Evolutionary conservation across 2,329 filamentous ascomycete species (phyloP).

Genomic region (Epichloe sibirici): DNA sequence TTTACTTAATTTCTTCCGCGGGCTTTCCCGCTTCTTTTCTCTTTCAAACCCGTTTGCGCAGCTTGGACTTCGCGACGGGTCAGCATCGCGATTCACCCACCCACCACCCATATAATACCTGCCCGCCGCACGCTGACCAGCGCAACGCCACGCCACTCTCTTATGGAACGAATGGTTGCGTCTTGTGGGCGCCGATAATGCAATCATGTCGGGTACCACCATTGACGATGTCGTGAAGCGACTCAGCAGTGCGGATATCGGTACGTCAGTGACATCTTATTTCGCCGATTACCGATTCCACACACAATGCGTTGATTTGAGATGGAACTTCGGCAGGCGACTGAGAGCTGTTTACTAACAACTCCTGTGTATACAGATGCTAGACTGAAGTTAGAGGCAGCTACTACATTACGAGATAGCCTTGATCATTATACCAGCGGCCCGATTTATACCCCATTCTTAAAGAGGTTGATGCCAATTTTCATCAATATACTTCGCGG

Average conservation of each 20-base stretch:
- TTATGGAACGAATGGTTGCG: constrained; percentile 24
- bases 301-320: not conserved
- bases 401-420: constrained; percentile 77
- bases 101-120: constrained; percentile 5
- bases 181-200: constrained; percentile 31
- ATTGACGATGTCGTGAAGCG: constrained; percentile 54
- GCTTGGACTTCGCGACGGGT: constrained; percentile 2
- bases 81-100: constrained; percentile 11
- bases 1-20: not conserved
- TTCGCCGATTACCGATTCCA: not conserved
- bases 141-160: constrained; percentile 14
- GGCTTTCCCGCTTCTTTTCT: not conserved
- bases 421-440: constrained; percentile 79
- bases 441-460: constrained; percentile 64
- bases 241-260: constrained; percentile 42
- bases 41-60: constrained; percentile 4
- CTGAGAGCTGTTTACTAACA: not conserved
- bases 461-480: constrained; percentile 79
- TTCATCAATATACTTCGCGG: constrained; percentile 78
- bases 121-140: constrained; percentile 7
- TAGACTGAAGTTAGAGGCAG: constrained; percentile 69
- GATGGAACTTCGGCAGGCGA: not conserved
- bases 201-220: constrained; percentile 46
- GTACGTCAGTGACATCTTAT: constrained; percentile 22
- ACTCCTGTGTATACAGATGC: constrained; percentile 44